phyloP scores from a whole-genome alignment of 192 early-diverging fungal species.

The Backusella australiensis region DNA sequence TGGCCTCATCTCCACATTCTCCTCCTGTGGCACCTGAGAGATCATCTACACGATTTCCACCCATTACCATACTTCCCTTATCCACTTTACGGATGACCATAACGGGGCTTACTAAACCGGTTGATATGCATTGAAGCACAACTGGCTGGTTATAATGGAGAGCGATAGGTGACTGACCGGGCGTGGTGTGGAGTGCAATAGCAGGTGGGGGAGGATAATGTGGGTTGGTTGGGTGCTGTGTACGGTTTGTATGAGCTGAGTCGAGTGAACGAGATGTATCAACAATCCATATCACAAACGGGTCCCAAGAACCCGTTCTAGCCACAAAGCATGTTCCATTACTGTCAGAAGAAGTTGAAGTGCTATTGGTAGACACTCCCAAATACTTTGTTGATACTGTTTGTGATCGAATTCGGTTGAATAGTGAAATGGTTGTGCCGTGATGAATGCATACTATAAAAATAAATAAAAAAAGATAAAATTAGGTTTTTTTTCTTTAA shows the following conservation, averaged over 20 bases:
- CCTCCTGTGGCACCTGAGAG: slow-evolving; percentile 25
- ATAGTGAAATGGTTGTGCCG: slow-evolving; percentile 81
- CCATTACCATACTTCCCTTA: slow-evolving; percentile 73
- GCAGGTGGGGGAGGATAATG: slow-evolving; percentile 22
- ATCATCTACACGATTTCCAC: slow-evolving; percentile 49
- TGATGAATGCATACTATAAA: slow-evolving; percentile 71
- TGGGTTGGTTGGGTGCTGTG: slow-evolving; percentile 32
- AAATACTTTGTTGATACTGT: slow-evolving; percentile 90
- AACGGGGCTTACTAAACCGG: slow-evolving; percentile 77
- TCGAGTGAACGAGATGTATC: slow-evolving; percentile 55
- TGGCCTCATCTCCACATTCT: slow-evolving; percentile 48
- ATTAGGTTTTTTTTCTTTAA: not conserved
- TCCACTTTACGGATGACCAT: slow-evolving; percentile 85
- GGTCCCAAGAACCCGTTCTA: slow-evolving; percentile 77
- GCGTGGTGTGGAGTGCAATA: slow-evolving; percentile 60
- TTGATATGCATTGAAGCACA: slow-evolving; percentile 83
- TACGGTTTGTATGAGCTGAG: slow-evolving; percentile 17
- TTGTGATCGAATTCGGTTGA: slow-evolving; percentile 88
- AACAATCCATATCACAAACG: slow-evolving; percentile 84
- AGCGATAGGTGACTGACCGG: slow-evolving; percentile 52
- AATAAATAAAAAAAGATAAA: not conserved
- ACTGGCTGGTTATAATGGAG: slow-evolving; percentile 87
- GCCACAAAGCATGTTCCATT: slow-evolving; percentile 69
- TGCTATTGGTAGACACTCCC: slow-evolving; percentile 47
- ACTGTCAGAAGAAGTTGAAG: slow-evolving; percentile 4